Conservation (phyloP, 2,329 filamentous ascomycete species). For the Botrytis byssoidea region DNA sequence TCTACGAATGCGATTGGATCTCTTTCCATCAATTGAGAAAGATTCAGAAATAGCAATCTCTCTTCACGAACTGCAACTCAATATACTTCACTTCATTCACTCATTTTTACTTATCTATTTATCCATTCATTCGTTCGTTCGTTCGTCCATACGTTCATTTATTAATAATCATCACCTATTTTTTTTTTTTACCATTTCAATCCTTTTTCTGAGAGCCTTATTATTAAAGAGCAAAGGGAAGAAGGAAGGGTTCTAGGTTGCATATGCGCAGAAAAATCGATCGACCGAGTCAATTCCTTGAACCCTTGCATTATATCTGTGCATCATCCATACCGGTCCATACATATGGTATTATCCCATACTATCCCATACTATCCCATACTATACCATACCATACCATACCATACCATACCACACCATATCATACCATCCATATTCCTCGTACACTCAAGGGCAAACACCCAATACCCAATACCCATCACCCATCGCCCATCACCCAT, state of each 20-base stretch:
- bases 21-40: neutral
- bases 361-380: neutral
- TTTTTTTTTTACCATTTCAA: neutral
- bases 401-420: neutral
- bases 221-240: neutral
- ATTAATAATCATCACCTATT: neutral
- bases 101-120: too few relatives aligned
- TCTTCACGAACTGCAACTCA: neutral
- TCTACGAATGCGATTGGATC: neutral
- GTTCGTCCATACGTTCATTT: neutral
- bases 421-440: neutral
- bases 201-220: neutral
- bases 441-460: neutral
- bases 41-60: neutral
- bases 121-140: neutral
- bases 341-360: neutral
- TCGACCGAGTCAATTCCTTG: constrained; percentile 17
- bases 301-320: constrained; percentile 18
- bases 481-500: too few relatives aligned
- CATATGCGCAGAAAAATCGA: constrained; percentile 1
- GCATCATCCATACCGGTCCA: neutral
- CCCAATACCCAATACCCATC: neutral
- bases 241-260: neutral
- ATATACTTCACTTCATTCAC: neutral
- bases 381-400: neutral